Base-by-base conservation (phyloP, 345 rosid species). In the Salix udensis region DNA sequence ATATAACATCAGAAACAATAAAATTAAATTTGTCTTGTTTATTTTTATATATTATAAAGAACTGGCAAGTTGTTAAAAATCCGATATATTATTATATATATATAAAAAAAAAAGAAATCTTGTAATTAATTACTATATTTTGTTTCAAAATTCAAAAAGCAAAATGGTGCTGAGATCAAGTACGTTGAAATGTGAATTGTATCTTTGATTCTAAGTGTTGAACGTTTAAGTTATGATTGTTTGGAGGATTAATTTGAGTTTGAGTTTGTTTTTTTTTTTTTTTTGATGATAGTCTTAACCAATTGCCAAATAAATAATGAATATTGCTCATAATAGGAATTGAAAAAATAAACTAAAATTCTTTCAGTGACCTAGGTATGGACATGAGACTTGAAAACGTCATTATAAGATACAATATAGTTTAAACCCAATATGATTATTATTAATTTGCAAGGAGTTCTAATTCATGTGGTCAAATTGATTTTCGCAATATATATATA, bases 121-220 rank as follows among this genome's bases (percentile, higher is more conserved):
- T 9, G 28, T 1, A 71, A 71, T 53, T 36, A 40, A 55, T 72
- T 13, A 26, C 48, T 21, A 6, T 4, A n/a, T 34, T 36, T 18
- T 72, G 50, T n/a, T 55, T 72, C 28, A 23, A 36, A 72, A 53
- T 55, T 72, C 48, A 55, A 72, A 72, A 34, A 7, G 12, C 48
- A 14, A 55, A 55, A 7, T 23, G 66, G 6, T 16, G 37, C 26
- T 53, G 44, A 12, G 30, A 34, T 39, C 30, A 39, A 67, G 50
- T 42, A 16, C 3, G 8, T 42, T 62, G 28, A 64, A 28, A n/a
- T 61, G 68, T 30, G 9, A 44, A 74, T 23, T 73, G 15, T 52
- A 9, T 37, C 10, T 2, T 48, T 30, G 5, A 71, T 2, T 71
- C 28, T 71, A 53, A 52, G 36, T 34, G 1, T 13, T 71, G 18